These are phyloP conservation scores for Eleusine coracana DNA, from an alignment of 176 grass and related monocot species.

Conservation along the genomic window DNA sequence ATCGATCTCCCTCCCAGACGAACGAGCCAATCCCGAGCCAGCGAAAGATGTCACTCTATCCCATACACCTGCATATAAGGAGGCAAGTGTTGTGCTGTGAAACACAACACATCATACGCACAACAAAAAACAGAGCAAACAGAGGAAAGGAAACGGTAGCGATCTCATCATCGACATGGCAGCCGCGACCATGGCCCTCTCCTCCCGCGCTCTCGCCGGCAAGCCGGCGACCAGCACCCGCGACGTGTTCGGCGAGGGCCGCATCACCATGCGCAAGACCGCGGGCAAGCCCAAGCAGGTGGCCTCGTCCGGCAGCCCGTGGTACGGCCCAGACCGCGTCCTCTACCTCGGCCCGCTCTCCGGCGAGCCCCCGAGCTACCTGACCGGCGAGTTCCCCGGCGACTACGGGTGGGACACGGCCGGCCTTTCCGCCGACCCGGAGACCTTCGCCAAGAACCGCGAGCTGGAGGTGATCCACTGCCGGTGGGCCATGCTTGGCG, in stretches of 20 bases:
- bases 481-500: slow-evolving; percentile 71
- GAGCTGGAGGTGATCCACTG: slow-evolving; percentile 72
- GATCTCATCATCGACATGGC: slow-evolving; percentile 48
- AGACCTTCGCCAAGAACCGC: slow-evolving; percentile 72
- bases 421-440: slow-evolving; percentile 54
- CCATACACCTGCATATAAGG: neutral
- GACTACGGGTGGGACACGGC: slow-evolving; percentile 71
- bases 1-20: neutral
- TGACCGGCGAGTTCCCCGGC: slow-evolving; percentile 59
- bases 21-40: slow-evolving; percentile 30
- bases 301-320: slow-evolving; percentile 44
- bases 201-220: slow-evolving; percentile 44
- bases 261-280: slow-evolving; percentile 68
- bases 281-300: slow-evolving; percentile 32
- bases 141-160: neutral
- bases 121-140: neutral
- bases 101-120: neutral
- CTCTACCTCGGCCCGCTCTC: slow-evolving; percentile 58
- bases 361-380: slow-evolving; percentile 51
- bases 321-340: slow-evolving; percentile 60
- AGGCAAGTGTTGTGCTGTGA: neutral
- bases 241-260: slow-evolving; percentile 53
- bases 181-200: slow-evolving; percentile 54
- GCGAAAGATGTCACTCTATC: slow-evolving; percentile 40
- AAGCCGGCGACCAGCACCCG: slow-evolving; percentile 6